Base-by-base conservation (phyloP, 78 protist species). In the Planoprotostelium fungivorum region DNA sequence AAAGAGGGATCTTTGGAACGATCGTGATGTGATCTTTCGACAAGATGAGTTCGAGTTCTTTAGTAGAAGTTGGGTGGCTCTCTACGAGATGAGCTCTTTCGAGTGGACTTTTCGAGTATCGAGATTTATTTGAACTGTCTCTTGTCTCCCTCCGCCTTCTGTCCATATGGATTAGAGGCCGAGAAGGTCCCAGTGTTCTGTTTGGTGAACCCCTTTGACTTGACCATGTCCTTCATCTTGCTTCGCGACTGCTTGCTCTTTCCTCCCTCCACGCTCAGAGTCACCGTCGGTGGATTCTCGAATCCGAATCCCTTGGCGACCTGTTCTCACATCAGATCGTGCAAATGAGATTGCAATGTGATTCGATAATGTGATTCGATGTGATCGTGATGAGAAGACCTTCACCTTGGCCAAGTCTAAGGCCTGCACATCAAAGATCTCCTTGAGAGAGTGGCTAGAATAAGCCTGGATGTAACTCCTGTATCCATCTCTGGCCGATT, bases 391-490 rank as follows among this genome's bases (percentile, higher is more conserved):
- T 51, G 73, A 83, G 51, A 34, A 29, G 95, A 92, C 28, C 73
- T 51, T n/a, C 16, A 95, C 94, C 36, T 38, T 34, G 25, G 28
- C 83, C 34, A 98, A 92, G 36, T 98, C 98, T 37, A 99, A 94
- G 36, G 63, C 35, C 88, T 96, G 31, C 25, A 97, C 98, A 38
- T 98, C 92, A 90, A 97, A 99, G 34, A 95, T 94, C 38, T 96
- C 90, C 92, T 98, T 98, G 89, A 96, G 97, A 36, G 97, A 63
- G 91, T 98, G 99, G 37, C 98, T 91, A 34, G 98, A 97, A 90
- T 99, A 99, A 5, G 99, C 91, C 90, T 93, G 97, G 85, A 99
- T 88, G 89, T 98, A 99, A 35, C 98, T 93, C 51, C 97, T 93
- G 97, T 96, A 99, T 28, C 98, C 99, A 1, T 98, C 99, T 63